Evolutionary conservation across 2,329 filamentous ascomycete genomes (phyloP).

Genomic region (Cercospora janseana): DNA sequence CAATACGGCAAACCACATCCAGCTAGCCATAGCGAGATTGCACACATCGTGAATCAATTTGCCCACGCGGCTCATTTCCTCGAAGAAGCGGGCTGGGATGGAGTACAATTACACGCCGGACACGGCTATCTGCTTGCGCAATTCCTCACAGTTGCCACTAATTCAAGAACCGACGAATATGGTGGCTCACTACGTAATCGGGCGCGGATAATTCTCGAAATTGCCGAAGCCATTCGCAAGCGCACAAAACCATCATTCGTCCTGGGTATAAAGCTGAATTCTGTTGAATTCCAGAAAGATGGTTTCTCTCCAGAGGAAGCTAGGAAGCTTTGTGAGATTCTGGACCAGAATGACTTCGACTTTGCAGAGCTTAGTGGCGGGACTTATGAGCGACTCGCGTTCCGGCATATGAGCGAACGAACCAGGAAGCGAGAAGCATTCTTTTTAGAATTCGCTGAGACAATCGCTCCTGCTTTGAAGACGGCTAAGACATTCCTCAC

Average conservation of each 20-base stretch:
- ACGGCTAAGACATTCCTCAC: slow-evolving; percentile 61
- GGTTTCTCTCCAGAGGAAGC: slow-evolving; percentile 55
- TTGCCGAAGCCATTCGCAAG: slow-evolving; percentile 41
- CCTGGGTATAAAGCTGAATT: slow-evolving; percentile 59
- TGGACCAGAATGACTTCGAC: slow-evolving; percentile 54
- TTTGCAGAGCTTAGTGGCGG: slow-evolving; percentile 62
- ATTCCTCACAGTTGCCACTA: slow-evolving; percentile 45
- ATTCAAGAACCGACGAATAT: slow-evolving; percentile 46
- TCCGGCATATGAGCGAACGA: slow-evolving; percentile 53
- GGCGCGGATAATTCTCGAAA: slow-evolving; percentile 44
- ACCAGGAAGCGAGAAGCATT: slow-evolving; percentile 52
- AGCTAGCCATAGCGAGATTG: slow-evolving; percentile 56
- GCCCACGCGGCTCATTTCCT: slow-evolving; percentile 61
- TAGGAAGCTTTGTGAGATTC: slow-evolving; percentile 33
- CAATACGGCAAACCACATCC: slow-evolving; percentile 55
- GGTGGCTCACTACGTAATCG: slow-evolving; percentile 46
- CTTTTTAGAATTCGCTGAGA: slow-evolving; percentile 61
- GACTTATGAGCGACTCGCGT: slow-evolving; percentile 57
- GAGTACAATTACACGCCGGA: slow-evolving; percentile 48
- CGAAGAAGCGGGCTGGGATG: slow-evolving; percentile 61
- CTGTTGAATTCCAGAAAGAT: slow-evolving; percentile 54
- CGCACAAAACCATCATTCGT: slow-evolving; percentile 45
- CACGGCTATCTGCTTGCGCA: slow-evolving; percentile 48
- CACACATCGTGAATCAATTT: slow-evolving; percentile 58
- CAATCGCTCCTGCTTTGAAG: slow-evolving; percentile 48